Evolutionary conservation across 1,139 yeast genomes (phyloP).

Genomic region (Sugiyamaella castrensis): DNA sequence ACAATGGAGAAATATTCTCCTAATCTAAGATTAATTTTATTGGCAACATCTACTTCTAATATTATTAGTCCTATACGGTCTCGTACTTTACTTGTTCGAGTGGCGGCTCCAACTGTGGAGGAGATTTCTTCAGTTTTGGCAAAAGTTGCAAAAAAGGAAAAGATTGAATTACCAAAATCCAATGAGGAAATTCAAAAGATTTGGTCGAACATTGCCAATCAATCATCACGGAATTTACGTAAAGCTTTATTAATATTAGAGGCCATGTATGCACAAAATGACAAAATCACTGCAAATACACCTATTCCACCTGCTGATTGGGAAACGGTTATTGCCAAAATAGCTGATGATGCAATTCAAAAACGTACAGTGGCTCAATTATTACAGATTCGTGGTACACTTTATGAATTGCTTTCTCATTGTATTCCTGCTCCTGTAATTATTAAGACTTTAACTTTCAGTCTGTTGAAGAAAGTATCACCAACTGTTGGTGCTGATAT

Average conservation of each 20-base stretch:
- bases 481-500: slow-evolving; percentile 48
- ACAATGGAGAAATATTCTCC: slow-evolving; percentile 97
- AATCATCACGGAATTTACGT: slow-evolving; percentile 70
- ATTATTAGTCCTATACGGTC: slow-evolving; percentile 93
- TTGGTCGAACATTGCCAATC: slow-evolving; percentile 51
- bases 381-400: slow-evolving; percentile 66
- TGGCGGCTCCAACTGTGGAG: slow-evolving; percentile 69
- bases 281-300: slow-evolving; percentile 32
- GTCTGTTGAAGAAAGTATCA: slow-evolving; percentile 48
- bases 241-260: slow-evolving; percentile 77
- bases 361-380: slow-evolving; percentile 63
- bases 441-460: slow-evolving; percentile 62
- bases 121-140: slow-evolving; percentile 58
- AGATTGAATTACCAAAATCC: slow-evolving; percentile 44
- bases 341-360: slow-evolving; percentile 58
- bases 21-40: slow-evolving; percentile 76
- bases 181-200: slow-evolving; percentile 41
- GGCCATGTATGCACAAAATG: slow-evolving; percentile 71
- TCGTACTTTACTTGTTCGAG: slow-evolving; percentile 80
- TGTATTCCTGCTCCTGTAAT: slow-evolving; percentile 86
- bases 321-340: slow-evolving; percentile 68
- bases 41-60: slow-evolving; percentile 86
- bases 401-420: slow-evolving; percentile 85
- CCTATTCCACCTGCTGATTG: slow-evolving; percentile 71
- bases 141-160: slow-evolving; percentile 58